These are phyloP conservation scores for Iberis amara DNA, from an alignment of 441 rosid species.

Conservation along the genomic window DNA sequence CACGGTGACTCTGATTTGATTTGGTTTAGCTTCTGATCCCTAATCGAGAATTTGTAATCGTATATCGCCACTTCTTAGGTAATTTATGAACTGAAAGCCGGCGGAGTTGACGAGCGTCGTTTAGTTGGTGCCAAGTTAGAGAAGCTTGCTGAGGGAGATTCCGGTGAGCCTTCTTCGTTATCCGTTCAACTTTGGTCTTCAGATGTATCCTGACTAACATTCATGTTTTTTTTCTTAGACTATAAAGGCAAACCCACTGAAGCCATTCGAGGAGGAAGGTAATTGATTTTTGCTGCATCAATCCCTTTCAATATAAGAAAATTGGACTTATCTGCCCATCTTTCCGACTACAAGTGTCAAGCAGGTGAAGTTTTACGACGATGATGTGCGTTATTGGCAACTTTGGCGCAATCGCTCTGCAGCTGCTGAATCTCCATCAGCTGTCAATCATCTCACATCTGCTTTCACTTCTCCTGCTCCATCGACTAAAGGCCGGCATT, in stretches of 20 bases:
- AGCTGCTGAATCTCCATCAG: conserved; percentile 90
- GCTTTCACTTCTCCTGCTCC: conserved; percentile 80
- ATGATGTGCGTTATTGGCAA: conserved; percentile 93
- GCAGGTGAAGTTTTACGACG: conserved; percentile 93
- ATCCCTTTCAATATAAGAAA: background rate
- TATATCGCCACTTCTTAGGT: conserved; percentile 33
- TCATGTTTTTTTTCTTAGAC: conserved; percentile 36
- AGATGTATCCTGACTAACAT: background rate
- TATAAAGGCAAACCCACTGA: conserved; percentile 81
- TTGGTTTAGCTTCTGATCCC: conserved; percentile 6
- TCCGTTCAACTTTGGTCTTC: no score
- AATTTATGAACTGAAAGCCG: conserved; percentile 88
- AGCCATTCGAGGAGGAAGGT: conserved; percentile 98
- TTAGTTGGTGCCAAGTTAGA: conserved; percentile 94
- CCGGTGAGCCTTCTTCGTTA: conserved; percentile 38
- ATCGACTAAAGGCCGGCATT: conserved; percentile 91
- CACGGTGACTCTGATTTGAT: background rate
- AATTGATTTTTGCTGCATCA: conserved; percentile 1
- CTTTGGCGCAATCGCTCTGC: conserved; percentile 87
- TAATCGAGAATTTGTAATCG: background rate
- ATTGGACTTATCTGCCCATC: conserved; percentile 5
- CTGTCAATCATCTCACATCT: conserved; percentile 73
- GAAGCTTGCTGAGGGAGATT: conserved; percentile 97
- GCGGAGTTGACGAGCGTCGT: conserved; percentile 96
- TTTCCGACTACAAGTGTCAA: conserved; percentile 58